Conservation (phyloP, 495 filamentous ascomycete genomes). For the Amphirosellinia nigrospora region DNA sequence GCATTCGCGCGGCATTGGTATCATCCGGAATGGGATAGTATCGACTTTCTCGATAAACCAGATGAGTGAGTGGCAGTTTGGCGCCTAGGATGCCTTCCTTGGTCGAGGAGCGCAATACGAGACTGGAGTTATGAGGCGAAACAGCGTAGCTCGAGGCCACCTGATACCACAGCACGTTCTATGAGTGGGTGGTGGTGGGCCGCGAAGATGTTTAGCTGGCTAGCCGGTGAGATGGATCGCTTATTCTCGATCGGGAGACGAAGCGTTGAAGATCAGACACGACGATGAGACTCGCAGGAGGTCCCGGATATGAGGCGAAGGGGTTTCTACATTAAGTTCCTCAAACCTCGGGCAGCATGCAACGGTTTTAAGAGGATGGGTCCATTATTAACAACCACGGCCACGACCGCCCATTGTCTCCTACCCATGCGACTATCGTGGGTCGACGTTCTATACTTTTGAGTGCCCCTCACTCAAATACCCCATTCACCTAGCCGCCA, state of each 20-base stretch:
- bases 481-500: too few species aligned
- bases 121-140: conserved; percentile 19
- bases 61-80: conserved; percentile 19
- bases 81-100: conserved; percentile 16
- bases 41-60: conserved; percentile 26
- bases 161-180: conserved; percentile 22
- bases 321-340: conserved; percentile 46
- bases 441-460: not conserved
- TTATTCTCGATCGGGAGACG: conserved; percentile 44
- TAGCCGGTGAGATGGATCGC: not conserved
- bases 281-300: conserved; percentile 39
- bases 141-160: conserved; percentile 33
- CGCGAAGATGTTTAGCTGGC: conserved; percentile 8
- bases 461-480: too few species aligned
- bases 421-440: conserved; percentile 30
- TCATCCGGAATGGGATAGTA: conserved; percentile 28
- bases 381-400: conserved; percentile 36
- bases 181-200: conserved; percentile 25
- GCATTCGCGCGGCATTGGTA: conserved; percentile 54
- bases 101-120: conserved; percentile 30
- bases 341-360: conserved; percentile 35
- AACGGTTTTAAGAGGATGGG: conserved; percentile 48
- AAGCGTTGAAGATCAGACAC: conserved; percentile 52
- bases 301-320: conserved; percentile 40
- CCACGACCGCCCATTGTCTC: conserved; percentile 39